Evolutionary conservation across 441 rosid genomes (phyloP), one percentile per base, ranked within the genome.

Genomic region (Erysimum pusillum): DNA sequence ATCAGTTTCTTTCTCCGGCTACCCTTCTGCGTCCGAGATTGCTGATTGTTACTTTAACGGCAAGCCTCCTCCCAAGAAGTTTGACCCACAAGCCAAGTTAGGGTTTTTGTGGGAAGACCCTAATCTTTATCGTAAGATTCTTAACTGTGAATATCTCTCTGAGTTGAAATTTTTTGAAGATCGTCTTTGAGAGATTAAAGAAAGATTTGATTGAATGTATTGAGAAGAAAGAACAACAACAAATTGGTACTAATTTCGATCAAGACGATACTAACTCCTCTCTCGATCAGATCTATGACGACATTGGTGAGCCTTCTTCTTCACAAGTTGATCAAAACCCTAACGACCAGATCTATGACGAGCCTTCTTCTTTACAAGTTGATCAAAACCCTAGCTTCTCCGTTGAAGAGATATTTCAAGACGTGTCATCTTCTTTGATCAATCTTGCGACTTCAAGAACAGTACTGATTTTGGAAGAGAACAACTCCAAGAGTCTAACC

Each of bases 61-160:
- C 17, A 48, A 32, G 57, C 11, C 14, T 32, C 44, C 57, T 65
- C 44, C 42, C 0, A 39, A 39, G 44, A 39, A 59, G 45, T 9
- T n/a, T 46, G 46, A 34, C 15, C 31, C 11, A 2, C 15, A 17
- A 6, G 6, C 56, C 39, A 28, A 45, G n/a, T 6, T 64, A 64
- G 31, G 57, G 25, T 48, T 46, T 46, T 15, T 12, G 11, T 65
- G 67, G 69, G 57, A 65, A 35, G 42, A 65, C 11, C 31, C 31
- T 2, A n/a, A 48, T 32, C 58, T 48, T 13, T 32, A 65, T 14
- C 15, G 10, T 48, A 25, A 28, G 31, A 28, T 28, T 28, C 31
- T 2, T 28, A 28, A 14, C 34, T 32, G 69, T 32, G 42, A 32
- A 0, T 42, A 65, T 65, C 10, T 65, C 54, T 9, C 15, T 2